Base-by-base conservation (phyloP, 306 rosid genomes). In the Prunus mongolica region DNA sequence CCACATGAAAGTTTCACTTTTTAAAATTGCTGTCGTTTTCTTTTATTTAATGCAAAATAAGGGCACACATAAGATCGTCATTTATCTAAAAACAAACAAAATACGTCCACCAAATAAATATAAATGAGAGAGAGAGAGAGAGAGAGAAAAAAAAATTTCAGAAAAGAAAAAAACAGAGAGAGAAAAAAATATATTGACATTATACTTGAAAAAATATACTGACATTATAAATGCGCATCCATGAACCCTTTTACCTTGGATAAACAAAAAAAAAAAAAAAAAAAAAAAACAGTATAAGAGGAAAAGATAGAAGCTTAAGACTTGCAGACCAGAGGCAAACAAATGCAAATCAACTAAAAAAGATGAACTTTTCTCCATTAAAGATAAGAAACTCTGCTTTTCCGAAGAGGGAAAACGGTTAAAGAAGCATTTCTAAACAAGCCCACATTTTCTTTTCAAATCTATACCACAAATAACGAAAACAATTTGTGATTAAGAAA, bases 1-100 rank as follows among this genome's bases (percentile, higher is more conserved):
- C 20, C 54, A 6, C 8, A 55, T 16, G 61, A 51, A 66, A 51
- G 67, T 51, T 69, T 65, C 61, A 81, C 62, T 63, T 66, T 52
- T 25, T 22, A 34, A 57, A 65, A 52, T 57, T 70, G 82, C 69
- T 79, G 84, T 79, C 87, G 20, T 71, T 83, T 27, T 81, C 87
- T 56, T 44, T 78, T 71, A 46, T 72, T 74, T 22, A 68, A 77
- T 78, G 52, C 64, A 27, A 77, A 69, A 61, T 15, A 22, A 8
- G 32, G 55, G 3, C 28, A 4, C 41, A 9, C 16, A 5, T 47
- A 64, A 28, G 6, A 62, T 63, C 27, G 16, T 81, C 58, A 54
- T 55, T 24, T 34, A 71, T 71, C 65, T 56, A 49, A 24, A 60
- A 49, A 67, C 25, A 49, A 72, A 69, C 52, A 65, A n/a, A 20